Base-by-base conservation (phyloP, 495 filamentous ascomycete species). In the Tuber umbilicatum region DNA sequence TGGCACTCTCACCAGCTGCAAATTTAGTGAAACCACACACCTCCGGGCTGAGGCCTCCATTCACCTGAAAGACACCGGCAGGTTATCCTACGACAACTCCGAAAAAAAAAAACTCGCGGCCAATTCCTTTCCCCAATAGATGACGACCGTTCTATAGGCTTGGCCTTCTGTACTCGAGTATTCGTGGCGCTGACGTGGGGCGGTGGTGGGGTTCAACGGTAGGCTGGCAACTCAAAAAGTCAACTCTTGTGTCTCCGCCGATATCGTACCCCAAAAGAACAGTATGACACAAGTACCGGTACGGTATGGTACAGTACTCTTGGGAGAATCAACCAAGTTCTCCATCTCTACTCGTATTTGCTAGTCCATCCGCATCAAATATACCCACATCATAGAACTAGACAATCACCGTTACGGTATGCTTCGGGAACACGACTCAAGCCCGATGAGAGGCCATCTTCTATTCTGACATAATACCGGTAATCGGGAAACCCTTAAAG, bases 111-210 rank as follows among this genome's bases (percentile, higher is more conserved):
- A 39, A 17, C 6, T 43, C 39, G 71, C 74, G 39, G 75, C 77
- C 60, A 23, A 43, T 70, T 70, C 16, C 16, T 45, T 42, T n/a
- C 37, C 10, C 60, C 64, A 42, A 41, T 78, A 31, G 75, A 70
- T 76, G 76, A 75, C 70, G 76, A 77, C 42, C 50, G 67, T 70
- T 42, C 55, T 68, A 21, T 68, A 21, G 77, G 72, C 77, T 79
- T 79, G 77, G 77, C 76, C 27, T 17, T 12, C n/a, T n/a, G n/a
- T 50, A n/a, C 4, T 19, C 42, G 12, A 21, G 45, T 27, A 55
- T 9, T 55, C 23, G 50, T 55, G 50, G 50, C n/a, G 23, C 50
- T 55, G 27, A 64, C 55, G 55, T 64, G 55, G 12, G 55, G 55
- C 55, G 55, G 27, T 64, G 55, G 27, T 31, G 55, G 55, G 55